phyloP scores from a whole-genome alignment of 2,329 filamentous ascomycete species.

The Diaporthe helianthi region DNA sequence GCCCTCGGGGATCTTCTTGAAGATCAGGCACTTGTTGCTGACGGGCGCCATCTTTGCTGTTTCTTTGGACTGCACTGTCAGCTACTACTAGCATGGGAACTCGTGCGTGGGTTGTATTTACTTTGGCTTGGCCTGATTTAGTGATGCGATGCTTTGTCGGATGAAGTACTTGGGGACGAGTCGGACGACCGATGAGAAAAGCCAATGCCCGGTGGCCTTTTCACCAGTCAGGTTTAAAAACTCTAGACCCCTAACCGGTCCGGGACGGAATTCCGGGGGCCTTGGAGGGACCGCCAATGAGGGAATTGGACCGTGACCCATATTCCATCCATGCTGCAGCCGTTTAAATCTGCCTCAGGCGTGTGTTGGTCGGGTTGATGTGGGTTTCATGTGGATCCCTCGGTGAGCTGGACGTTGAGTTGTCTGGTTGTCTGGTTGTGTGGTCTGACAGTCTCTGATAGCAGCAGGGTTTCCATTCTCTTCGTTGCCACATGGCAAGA shows the following conservation, averaged over 20 bases:
- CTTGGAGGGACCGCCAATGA: neutral
- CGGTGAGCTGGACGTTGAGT: neutral
- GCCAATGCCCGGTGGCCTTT: too few relatives aligned
- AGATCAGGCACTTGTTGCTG: conserved; percentile 31
- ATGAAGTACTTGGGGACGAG: neutral
- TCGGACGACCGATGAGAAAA: too few relatives aligned
- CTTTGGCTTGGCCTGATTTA: neutral
- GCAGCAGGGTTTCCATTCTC: neutral
- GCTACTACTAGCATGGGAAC: too few relatives aligned
- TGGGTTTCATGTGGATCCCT: conserved; percentile 12
- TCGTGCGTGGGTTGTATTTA: neutral
- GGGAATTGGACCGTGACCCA: neutral
- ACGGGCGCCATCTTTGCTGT: conserved; percentile 22
- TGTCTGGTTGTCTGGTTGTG: neutral
- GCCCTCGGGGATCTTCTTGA: conserved; percentile 28
- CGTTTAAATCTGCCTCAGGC: neutral
- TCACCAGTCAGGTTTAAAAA: neutral
- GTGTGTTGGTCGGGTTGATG: neutral
- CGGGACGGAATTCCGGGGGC: neutral
- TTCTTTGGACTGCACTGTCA: neutral
- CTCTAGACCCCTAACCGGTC: neutral
- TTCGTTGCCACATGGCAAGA: conserved; percentile 3
- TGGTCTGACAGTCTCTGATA: conserved; percentile 25
- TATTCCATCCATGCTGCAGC: neutral
- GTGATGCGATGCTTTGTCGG: neutral